Conservation (phyloP, 768 basidiomycete genomes). For the Lepiota venenata region DNA sequence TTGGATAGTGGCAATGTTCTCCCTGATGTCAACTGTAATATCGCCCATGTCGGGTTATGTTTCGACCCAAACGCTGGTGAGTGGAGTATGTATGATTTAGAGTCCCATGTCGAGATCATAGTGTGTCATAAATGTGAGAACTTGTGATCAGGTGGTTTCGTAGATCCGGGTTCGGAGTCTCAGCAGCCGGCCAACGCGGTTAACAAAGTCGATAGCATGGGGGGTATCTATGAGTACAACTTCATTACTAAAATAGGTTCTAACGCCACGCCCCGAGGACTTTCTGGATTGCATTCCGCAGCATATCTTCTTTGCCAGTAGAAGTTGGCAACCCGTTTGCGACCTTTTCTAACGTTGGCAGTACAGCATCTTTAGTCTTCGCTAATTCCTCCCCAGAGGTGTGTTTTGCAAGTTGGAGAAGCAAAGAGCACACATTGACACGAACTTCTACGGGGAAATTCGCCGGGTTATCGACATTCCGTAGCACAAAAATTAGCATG, state of each 20-base stretch:
- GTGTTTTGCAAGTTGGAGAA: conserved; percentile 60
- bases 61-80: background rate
- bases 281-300: conserved; percentile 35
- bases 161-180: background rate
- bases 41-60: conserved; percentile 9
- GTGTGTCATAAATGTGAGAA: background rate
- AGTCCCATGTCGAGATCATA: too few species aligned
- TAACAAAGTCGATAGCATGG: background rate
- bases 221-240: conserved; percentile 1
- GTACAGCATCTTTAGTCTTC: conserved; percentile 46
- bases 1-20: conserved; percentile 67
- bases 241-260: background rate
- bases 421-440: conserved; percentile 69
- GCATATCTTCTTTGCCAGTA: conserved; percentile 36
- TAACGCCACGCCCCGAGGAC: conserved; percentile 38
- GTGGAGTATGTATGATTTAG: background rate
- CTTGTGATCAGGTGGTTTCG: background rate
- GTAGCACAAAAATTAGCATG: conserved; percentile 61
- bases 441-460: conserved; percentile 75
- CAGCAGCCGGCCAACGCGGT: background rate
- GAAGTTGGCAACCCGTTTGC: conserved; percentile 32
- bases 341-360: conserved; percentile 50
- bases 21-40: conserved; percentile 44
- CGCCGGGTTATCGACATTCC: conserved; percentile 50
- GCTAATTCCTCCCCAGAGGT: conserved; percentile 43